phyloP scores from a whole-genome alignment of 2,329 filamentous ascomycete genomes.

The Xylariaceae sp. region DNA sequence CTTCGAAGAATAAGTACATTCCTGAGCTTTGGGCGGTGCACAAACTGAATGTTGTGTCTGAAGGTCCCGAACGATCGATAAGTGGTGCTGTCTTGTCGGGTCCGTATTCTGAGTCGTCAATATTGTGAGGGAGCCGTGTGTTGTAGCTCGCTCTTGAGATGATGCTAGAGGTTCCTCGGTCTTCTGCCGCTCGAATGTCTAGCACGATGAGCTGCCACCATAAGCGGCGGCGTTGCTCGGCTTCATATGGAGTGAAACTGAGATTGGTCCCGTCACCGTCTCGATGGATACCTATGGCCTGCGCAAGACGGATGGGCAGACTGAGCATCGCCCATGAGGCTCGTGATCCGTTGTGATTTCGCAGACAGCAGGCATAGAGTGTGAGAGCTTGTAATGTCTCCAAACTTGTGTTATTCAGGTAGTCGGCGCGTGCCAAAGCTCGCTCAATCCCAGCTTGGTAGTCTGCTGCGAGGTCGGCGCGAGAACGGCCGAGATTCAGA shows the following conservation, averaged over 20 bases:
- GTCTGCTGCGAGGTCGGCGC: conserved; percentile 29
- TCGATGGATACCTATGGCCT: conserved; percentile 41
- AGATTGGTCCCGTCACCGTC: conserved; percentile 34
- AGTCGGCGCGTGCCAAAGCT: conserved; percentile 42
- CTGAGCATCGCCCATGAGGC: conserved; percentile 42
- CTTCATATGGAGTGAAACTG: conserved; percentile 47
- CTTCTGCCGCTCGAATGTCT: conserved; percentile 54
- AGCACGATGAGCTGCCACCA: conserved; percentile 65
- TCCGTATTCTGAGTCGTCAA: conserved; percentile 52
- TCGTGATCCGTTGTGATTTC: conserved; percentile 36
- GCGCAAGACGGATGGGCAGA: conserved; percentile 42
- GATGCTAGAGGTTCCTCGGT: conserved; percentile 48
- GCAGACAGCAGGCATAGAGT: conserved; percentile 42
- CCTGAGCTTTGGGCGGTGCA: conserved; percentile 40
- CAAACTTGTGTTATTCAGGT: conserved; percentile 40
- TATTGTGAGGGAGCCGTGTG: conserved; percentile 48
- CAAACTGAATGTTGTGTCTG: conserved; percentile 41
- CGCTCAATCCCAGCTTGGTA: conserved; percentile 37
- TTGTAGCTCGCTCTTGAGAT: conserved; percentile 43
- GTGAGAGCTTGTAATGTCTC: conserved; percentile 42
- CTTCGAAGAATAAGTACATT: conserved; percentile 39
- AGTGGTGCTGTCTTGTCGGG: conserved; percentile 37
- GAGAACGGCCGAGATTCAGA: conserved; percentile 34
- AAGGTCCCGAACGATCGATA: conserved; percentile 35
- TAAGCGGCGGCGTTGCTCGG: conserved; percentile 57